Percentiles rank a stretch among this genome's conserved stretches.
Evolutionary conservation across 2,329 filamentous ascomycete species (phyloP).

Genomic region (Helminthosporium solani): DNA sequence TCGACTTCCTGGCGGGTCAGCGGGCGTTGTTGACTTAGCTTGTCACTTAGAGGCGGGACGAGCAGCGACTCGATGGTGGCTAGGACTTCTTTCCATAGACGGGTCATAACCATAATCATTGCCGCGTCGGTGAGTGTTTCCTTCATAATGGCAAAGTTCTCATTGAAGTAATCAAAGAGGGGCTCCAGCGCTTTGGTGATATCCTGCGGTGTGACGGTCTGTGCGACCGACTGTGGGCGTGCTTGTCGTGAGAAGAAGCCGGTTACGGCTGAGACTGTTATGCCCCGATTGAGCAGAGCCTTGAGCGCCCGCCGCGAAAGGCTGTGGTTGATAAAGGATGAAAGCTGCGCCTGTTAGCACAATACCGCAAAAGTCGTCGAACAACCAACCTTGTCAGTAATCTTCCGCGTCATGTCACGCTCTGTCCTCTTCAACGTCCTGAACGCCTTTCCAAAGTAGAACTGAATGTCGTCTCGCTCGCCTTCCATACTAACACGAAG

Average conservation of each 20-base stretch:
- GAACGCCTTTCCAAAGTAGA: slow-evolving; percentile 97
- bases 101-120: slow-evolving; percentile 98
- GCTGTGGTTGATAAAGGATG: slow-evolving; percentile 86
- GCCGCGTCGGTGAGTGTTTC: slow-evolving; percentile 89
- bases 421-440: slow-evolving; percentile 92
- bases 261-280: slow-evolving; percentile 71
- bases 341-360: slow-evolving; percentile 61
- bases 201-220: slow-evolving; percentile 67
- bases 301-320: slow-evolving; percentile 80
- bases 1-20: slow-evolving; percentile 87
- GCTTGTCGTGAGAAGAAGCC: slow-evolving; percentile 59
- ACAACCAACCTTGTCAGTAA: slow-evolving; percentile 83
- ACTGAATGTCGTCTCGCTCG: slow-evolving; percentile 96
- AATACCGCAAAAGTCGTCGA: slow-evolving; percentile 2
- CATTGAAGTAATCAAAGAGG: slow-evolving; percentile 92
- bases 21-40: slow-evolving; percentile 81
- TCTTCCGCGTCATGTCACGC: slow-evolving; percentile 95
- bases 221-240: slow-evolving; percentile 50
- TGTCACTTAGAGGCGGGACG: slow-evolving; percentile 92
- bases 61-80: slow-evolving; percentile 86
- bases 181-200: slow-evolving; percentile 79
- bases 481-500: slow-evolving; percentile 98
- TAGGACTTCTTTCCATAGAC: slow-evolving; percentile 95
- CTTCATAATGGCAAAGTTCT: slow-evolving; percentile 99
- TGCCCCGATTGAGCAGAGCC: slow-evolving; percentile 70